Evolutionary conservation across 805 yeast genomes (phyloP).

Genomic region (Scheffersomyces stipitis): DNA sequence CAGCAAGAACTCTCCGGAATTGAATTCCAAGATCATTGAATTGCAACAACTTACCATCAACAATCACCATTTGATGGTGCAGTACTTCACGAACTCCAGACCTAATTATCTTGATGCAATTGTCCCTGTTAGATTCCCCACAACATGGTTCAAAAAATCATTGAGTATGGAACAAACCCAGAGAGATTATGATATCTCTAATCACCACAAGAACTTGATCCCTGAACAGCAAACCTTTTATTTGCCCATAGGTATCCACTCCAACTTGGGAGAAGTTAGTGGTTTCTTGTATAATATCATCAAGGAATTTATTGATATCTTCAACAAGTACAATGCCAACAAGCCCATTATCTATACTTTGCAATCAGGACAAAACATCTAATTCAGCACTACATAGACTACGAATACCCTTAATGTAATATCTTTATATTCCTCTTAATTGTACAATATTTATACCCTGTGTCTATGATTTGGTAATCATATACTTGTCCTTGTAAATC

Average conservation of each 20-base stretch:
- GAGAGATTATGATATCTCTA: conserved; percentile 8
- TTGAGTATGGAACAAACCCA: conserved; percentile 10
- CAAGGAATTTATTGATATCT: conserved; percentile 30
- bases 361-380: conserved; percentile 4
- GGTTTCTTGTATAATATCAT: conserved; percentile 30
- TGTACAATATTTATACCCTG: too few species aligned
- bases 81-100: conserved; percentile 25
- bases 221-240: conserved; percentile 29
- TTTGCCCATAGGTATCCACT: conserved; percentile 38
- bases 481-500: conserved; percentile 72
- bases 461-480: too few species aligned
- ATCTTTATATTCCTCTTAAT: too few species aligned
- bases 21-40: conserved; percentile 23
- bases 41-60: conserved; percentile 25
- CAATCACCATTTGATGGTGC: conserved; percentile 21
- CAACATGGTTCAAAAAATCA: conserved; percentile 26
- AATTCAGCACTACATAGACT: too few species aligned
- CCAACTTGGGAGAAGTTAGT: conserved; percentile 32
- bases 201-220: conserved; percentile 11
- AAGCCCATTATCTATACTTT: conserved; percentile 10
- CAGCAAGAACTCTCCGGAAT: conserved; percentile 14
- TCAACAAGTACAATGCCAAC: conserved; percentile 13
- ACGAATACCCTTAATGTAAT: too few species aligned
- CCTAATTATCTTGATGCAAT: conserved; percentile 25
- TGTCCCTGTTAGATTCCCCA: conserved; percentile 29